These are phyloP conservation scores for Sphenostylis stenocarpa DNA, from an alignment of 306 rosid species.

Conservation along the genomic window DNA sequence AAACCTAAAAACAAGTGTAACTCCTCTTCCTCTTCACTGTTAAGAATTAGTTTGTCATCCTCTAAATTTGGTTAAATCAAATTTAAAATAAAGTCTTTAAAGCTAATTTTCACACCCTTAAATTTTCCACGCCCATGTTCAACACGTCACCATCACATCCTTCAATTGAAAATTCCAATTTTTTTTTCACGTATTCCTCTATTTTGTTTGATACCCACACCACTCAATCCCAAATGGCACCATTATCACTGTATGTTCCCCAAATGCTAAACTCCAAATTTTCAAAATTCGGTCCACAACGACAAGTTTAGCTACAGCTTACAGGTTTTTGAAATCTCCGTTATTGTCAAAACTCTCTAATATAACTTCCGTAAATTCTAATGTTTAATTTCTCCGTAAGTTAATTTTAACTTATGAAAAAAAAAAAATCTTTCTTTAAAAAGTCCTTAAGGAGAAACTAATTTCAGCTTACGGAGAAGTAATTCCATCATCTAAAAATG, in stretches of 20 bases:
- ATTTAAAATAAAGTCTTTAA: not conserved
- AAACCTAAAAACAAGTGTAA: not conserved
- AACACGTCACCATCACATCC: not conserved
- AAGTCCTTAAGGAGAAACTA: too few species aligned
- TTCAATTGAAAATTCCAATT: not conserved
- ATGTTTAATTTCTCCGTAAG: too few species aligned
- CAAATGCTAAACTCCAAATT: not conserved
- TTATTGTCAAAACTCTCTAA: not conserved
- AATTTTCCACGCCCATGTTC: not conserved
- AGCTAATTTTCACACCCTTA: not conserved
- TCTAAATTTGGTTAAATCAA: not conserved
- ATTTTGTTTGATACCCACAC: not conserved
- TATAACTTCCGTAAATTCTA: too few species aligned
- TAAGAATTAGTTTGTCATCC: not conserved
- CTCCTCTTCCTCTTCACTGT: not conserved
- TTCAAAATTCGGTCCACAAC: not conserved
- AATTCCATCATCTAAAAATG: not conserved
- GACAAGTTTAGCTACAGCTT: not conserved
- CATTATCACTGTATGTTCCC: not conserved
- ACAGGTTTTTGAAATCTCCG: not conserved
- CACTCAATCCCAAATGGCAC: not conserved
- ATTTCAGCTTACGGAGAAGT: too few species aligned
- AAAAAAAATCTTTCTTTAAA: too few species aligned
- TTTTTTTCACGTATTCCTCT: not conserved
- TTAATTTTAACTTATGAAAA: not conserved